These are phyloP conservation scores for Fusarium vanettenii DNA, from an alignment of 2,329 filamentous ascomycete species.

Conservation along the genomic window DNA sequence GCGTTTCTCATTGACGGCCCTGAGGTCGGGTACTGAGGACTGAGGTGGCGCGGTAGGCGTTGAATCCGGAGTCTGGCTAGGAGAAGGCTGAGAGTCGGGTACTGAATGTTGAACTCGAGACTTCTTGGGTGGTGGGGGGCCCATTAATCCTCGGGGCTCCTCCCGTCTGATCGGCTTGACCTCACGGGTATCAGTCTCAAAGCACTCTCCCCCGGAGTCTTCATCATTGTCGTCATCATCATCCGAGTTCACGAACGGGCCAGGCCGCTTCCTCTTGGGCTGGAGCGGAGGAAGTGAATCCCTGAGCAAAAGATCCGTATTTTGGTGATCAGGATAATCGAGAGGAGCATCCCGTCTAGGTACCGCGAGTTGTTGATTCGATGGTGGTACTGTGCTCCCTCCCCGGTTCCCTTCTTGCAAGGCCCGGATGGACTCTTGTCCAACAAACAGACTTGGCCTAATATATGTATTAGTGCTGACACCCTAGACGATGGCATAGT, in stretches of 20 bases:
- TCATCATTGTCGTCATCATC: conserved; percentile 42
- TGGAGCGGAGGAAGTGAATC: background rate
- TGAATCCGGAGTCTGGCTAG: conserved; percentile 2
- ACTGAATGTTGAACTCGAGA: conserved; percentile 9
- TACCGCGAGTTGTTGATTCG: conserved; percentile 35
- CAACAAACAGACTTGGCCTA: conserved; percentile 38
- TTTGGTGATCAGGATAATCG: conserved; percentile 38
- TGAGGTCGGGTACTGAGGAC: conserved; percentile 22
- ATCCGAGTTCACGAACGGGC: conserved; percentile 13
- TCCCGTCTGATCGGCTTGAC: conserved; percentile 37
- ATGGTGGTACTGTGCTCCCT: conserved; percentile 20
- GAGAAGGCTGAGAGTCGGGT: background rate
- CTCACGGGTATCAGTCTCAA: conserved; percentile 45
- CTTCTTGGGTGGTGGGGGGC: conserved; percentile 26
- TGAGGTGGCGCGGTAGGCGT: background rate
- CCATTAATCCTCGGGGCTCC: conserved; percentile 25
- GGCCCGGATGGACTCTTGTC: conserved; percentile 30
- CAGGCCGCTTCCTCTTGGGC: conserved; percentile 2
- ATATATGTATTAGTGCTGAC: conserved; percentile 5
- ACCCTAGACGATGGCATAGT: background rate
- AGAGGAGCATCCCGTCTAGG: conserved; percentile 26
- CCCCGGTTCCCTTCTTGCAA: conserved; percentile 19
- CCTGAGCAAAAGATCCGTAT: conserved; percentile 27
- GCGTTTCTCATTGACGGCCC: conserved; percentile 45
- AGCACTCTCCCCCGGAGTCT: conserved; percentile 23